Percentiles rank a stretch among this genome's conserved stretches.
Evolutionary conservation across 2,329 filamentous ascomycete species (phyloP).

Genomic region (Ophiostoma tasmaniense): DNA sequence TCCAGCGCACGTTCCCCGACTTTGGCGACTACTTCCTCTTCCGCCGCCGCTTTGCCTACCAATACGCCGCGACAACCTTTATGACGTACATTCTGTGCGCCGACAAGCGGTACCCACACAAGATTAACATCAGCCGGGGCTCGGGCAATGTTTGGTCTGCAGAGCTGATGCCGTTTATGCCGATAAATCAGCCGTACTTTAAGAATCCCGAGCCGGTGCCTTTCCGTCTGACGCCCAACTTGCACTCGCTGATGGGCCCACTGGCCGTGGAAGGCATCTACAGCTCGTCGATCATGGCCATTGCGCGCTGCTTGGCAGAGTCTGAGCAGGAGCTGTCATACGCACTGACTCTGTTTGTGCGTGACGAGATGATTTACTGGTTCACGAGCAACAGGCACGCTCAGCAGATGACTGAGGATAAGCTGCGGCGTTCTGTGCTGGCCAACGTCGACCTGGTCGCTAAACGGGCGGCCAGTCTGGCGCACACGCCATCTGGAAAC

Average conservation of each 20-base stretch:
- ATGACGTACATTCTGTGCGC: slow-evolving; percentile 99
- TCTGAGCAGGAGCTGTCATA: slow-evolving; percentile 87
- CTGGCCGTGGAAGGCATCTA: slow-evolving; percentile 95
- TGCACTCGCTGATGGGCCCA: slow-evolving; percentile 93
- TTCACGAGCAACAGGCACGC: slow-evolving; percentile 69
- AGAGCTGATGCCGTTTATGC: slow-evolving; percentile 87
- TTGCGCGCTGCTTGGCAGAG: slow-evolving; percentile 87
- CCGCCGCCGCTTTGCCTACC: slow-evolving; percentile 92
- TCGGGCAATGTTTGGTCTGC: slow-evolving; percentile 95
- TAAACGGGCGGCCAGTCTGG: slow-evolving; percentile 78
- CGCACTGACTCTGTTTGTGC: slow-evolving; percentile 86
- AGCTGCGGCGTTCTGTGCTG: slow-evolving; percentile 56
- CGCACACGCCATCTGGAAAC: slow-evolving; percentile 67
- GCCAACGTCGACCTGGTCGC: slow-evolving; percentile 83
- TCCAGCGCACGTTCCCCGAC: slow-evolving; percentile 76
- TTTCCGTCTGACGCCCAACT: slow-evolving; percentile 92
- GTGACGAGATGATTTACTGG: slow-evolving; percentile 98
- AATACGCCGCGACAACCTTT: slow-evolving; percentile 88
- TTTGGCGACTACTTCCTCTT: slow-evolving; percentile 98
- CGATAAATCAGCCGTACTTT: slow-evolving; percentile 75
- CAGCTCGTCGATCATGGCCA: slow-evolving; percentile 90
- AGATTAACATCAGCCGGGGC: slow-evolving; percentile 80
- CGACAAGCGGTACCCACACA: slow-evolving; percentile 90
- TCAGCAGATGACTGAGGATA: slow-evolving; percentile 48
- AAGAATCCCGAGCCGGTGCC: slow-evolving; percentile 92